Base-by-base conservation (phyloP, 352 stramenopile species). In the Peronosclerospora sorghi region DNA sequence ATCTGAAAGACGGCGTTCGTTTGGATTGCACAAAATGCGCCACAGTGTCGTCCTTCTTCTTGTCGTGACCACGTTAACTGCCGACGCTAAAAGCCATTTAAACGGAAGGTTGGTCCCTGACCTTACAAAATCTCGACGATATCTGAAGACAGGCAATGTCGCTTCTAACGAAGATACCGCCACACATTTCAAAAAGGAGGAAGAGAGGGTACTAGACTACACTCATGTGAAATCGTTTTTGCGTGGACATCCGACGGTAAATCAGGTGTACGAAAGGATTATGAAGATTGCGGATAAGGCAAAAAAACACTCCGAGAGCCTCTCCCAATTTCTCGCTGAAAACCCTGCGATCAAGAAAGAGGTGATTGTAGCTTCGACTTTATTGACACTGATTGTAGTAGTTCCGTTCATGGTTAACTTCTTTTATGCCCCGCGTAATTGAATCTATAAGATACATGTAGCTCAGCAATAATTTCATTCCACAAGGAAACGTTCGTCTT, bases 331-430 rank as follows among this genome's bases (percentile, higher is more conserved):
- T 23, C 43, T 56, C 4, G 40, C 41, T 17, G 41, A 56, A 24
- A 56, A 56, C 21, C 49, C 41, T 19, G 49, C 40, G 7, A 56
- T 56, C 10, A 56, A 51, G 36, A 56, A 56, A 19, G 49, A 56
- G 29, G 24, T 56, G 3, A 56, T 56, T 10, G 26, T 56, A 32
- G 41, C 30, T 35, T 6, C 23, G 18, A 30, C 46, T 27, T 17
- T 56, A 8, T 44, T 56, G 32, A 19, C 42, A 8, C 8, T 56
- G n/a, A 46, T 56, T 32, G 23, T 47, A 13, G 15, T 10, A 14
- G 29, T 42, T 21, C 49, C 49, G 14, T 2, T 48, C 5, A 23
- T 32, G 18, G 41, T 56, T 4, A 52, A 56, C 1, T 41, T 19
- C 17, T 42, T 51, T 45, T 56, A 56, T 36, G 35, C 48, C 8